Percentiles rank a stretch among this genome's conserved stretches.
phyloP scores from a whole-genome alignment of 495 filamentous ascomycete genomes.

The Melanomma pulvis-pyrius region DNA sequence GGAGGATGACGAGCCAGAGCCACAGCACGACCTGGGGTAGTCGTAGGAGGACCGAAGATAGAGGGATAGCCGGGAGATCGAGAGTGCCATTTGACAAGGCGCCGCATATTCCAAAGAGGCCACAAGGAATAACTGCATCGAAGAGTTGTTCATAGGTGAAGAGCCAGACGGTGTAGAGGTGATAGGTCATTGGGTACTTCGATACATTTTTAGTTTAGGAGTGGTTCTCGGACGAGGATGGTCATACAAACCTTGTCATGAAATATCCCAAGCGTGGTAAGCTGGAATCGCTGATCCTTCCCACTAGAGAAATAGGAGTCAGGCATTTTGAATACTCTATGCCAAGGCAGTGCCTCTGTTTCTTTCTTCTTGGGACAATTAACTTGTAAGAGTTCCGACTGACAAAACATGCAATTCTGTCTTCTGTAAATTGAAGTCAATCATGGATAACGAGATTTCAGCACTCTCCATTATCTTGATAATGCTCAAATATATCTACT shows the following conservation, averaged over 20 bases:
- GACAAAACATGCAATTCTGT: too few relatives aligned
- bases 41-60: not conserved
- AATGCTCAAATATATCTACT: too few relatives aligned
- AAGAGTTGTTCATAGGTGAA: constrained; percentile 19
- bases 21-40: constrained; percentile 22
- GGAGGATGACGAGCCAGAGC: constrained; percentile 47
- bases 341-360: too few relatives aligned
- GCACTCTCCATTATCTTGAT: too few relatives aligned
- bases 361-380: too few relatives aligned
- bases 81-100: constrained; percentile 8
- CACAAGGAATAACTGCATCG: constrained; percentile 22
- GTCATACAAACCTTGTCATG: not conserved
- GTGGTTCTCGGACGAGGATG: not conserved
- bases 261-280: too few relatives aligned
- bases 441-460: too few relatives aligned
- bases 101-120: constrained; percentile 21
- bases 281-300: too few relatives aligned
- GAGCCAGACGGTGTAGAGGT: constrained; percentile 28
- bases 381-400: too few relatives aligned
- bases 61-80: not conserved
- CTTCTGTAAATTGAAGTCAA: too few relatives aligned
- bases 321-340: too few relatives aligned
- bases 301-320: too few relatives aligned
- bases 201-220: not conserved
- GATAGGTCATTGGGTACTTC: not conserved